phyloP scores from a whole-genome alignment of 495 filamentous ascomycete genomes.

The Parathielavia hyrcaniae region DNA sequence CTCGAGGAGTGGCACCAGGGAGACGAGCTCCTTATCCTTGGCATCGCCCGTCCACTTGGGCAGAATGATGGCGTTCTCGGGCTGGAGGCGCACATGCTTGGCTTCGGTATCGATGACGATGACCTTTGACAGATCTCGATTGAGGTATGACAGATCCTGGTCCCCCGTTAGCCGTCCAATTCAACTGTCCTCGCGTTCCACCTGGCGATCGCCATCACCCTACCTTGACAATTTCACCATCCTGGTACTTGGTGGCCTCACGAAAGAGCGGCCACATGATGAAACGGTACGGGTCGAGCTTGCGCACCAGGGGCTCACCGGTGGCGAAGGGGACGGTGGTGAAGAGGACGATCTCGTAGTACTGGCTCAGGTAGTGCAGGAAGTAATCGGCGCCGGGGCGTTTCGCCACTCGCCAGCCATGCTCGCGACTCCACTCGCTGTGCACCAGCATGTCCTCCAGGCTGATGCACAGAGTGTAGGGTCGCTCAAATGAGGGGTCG shows the following conservation, averaged over 20 bases:
- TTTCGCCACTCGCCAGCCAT: slow-evolving; percentile 94
- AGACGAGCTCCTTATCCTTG: slow-evolving; percentile 76
- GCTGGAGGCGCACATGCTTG: slow-evolving; percentile 73
- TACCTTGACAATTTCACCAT: slow-evolving; percentile 96
- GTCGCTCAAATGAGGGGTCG: slow-evolving; percentile 70
- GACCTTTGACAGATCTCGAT: slow-evolving; percentile 88
- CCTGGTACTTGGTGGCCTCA: slow-evolving; percentile 89
- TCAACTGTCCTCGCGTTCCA: slow-evolving; percentile 1
- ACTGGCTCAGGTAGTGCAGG: slow-evolving; percentile 88
- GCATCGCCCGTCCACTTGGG: slow-evolving; percentile 81
- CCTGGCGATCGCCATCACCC: not conserved
- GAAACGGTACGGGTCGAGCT: slow-evolving; percentile 93
- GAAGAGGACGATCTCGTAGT: slow-evolving; percentile 96
- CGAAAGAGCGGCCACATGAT: slow-evolving; percentile 93
- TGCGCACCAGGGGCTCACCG: slow-evolving; percentile 80
- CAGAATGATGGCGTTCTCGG: slow-evolving; percentile 88
- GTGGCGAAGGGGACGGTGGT: slow-evolving; percentile 75
- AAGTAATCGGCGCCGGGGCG: slow-evolving; percentile 96
- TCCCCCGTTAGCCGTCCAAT: slow-evolving; percentile 8
- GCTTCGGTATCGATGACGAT: slow-evolving; percentile 85
- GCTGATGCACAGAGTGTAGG: slow-evolving; percentile 89
- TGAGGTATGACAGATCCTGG: slow-evolving; percentile 91
- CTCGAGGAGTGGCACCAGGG: slow-evolving; percentile 90
- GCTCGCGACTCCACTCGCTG: slow-evolving; percentile 85
- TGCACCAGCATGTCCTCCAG: slow-evolving; percentile 92